phyloP scores from a whole-genome alignment of 2,329 filamentous ascomycete species.

The Stemphylium vesicarium region DNA sequence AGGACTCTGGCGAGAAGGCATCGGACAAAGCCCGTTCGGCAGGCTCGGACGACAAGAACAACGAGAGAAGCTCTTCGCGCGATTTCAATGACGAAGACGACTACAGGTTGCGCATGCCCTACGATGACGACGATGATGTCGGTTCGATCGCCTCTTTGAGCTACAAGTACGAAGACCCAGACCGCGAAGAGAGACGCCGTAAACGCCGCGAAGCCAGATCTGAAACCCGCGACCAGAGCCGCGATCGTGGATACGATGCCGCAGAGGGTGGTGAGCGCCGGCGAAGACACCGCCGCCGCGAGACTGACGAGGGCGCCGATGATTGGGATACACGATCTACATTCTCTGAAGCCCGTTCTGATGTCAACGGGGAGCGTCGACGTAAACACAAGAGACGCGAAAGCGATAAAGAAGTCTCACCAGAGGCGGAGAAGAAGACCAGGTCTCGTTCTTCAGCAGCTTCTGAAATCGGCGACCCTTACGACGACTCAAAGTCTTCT shows the following conservation, averaged over 20 bases:
- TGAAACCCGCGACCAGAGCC: slow-evolving; percentile 42
- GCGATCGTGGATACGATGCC: slow-evolving; percentile 44
- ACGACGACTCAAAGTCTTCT: slow-evolving; percentile 49
- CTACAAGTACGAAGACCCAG: slow-evolving; percentile 37
- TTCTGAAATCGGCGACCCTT: slow-evolving; percentile 51
- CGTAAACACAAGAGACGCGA: slow-evolving; percentile 43
- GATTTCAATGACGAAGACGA: slow-evolving; percentile 20
- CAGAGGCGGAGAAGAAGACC: slow-evolving; percentile 25
- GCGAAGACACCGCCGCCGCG: slow-evolving; percentile 44
- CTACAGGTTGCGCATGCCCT: slow-evolving; percentile 16
- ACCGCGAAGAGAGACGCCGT: slow-evolving; percentile 40
- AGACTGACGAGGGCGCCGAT: slow-evolving; percentile 45
- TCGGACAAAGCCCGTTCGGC: slow-evolving; percentile 45
- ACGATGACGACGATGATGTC: slow-evolving; percentile 35
- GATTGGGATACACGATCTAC: slow-evolving; percentile 52
- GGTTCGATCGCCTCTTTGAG: slow-evolving; percentile 32
- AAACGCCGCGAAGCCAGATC: slow-evolving; percentile 28
- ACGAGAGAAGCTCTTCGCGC: slow-evolving; percentile 27
- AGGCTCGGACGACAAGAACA: slow-evolving; percentile 39
- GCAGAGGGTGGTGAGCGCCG: slow-evolving; percentile 39
- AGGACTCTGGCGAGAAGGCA: slow-evolving; percentile 33
- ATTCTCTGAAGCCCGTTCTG: slow-evolving; percentile 46
- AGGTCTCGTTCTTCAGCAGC: slow-evolving; percentile 43
- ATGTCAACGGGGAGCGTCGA: slow-evolving; percentile 43
- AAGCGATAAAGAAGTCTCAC: slow-evolving; percentile 42